Percentiles rank a stretch among this genome's conserved stretches.
These are phyloP conservation scores for Pyrrhoderma noxium DNA, from an alignment of 1,284 basidiomycete genomes.

Conservation along the genomic window DNA sequence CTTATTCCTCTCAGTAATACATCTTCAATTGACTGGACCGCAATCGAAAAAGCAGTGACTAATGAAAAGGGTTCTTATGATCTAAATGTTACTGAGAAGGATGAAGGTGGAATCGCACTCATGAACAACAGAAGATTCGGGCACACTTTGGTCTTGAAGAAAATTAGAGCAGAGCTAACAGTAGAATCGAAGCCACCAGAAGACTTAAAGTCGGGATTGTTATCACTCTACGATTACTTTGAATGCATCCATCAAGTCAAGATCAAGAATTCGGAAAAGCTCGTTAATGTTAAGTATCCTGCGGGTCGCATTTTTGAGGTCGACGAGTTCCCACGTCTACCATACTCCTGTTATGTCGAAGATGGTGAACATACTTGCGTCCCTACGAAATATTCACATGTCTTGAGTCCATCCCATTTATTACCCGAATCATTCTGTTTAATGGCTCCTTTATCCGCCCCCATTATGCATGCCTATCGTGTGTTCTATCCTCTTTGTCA, in stretches of 20 bases:
- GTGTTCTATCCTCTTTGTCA: constrained; percentile 61
- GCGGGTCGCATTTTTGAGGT: constrained; percentile 15
- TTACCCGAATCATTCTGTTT: constrained; percentile 48
- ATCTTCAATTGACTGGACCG: constrained; percentile 45
- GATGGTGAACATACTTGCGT: too few species aligned
- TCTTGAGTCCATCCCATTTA: constrained; percentile 24
- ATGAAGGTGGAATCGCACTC: constrained; percentile 43
- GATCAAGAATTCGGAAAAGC: neutral
- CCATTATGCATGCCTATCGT: constrained; percentile 43
- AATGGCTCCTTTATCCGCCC: constrained; percentile 41
- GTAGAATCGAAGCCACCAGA: constrained; percentile 33
- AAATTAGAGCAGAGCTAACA: constrained; percentile 50
- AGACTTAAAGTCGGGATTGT: constrained; percentile 19
- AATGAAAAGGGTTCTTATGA: constrained; percentile 44
- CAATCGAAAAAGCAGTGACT: constrained; percentile 41
- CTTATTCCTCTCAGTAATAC: constrained; percentile 50
- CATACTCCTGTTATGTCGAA: constrained; percentile 1
- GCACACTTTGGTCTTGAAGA: constrained; percentile 46
- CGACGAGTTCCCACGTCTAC: neutral
- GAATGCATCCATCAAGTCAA: constrained; percentile 8
- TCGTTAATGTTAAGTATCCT: neutral
- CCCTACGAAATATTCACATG: neutral
- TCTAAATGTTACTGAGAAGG: constrained; percentile 46
- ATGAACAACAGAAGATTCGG: constrained; percentile 49
- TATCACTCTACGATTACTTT: constrained; percentile 56